Evolutionary conservation across 352 stramenopile genomes (phyloP).

Genomic region (Thraustotheca clavata): DNA sequence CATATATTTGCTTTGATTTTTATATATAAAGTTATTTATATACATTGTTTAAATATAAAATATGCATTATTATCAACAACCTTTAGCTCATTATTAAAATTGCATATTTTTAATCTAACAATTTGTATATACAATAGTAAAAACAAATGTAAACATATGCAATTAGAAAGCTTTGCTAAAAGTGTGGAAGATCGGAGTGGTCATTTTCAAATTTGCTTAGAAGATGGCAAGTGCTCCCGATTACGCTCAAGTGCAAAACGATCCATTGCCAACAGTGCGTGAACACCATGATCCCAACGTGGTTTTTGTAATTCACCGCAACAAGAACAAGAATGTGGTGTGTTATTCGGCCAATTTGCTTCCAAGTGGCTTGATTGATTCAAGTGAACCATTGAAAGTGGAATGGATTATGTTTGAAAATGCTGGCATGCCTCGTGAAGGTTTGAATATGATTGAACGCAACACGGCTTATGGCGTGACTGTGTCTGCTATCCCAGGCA

Average conservation of each 20-base stretch:
- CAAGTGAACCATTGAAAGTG: conserved; percentile 65
- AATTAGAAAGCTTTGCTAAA: too few species aligned
- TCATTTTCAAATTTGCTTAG: too few species aligned
- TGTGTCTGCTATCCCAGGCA: conserved; percentile 58
- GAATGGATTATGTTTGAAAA: conserved; percentile 90
- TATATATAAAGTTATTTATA: too few species aligned
- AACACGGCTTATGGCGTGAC: conserved; percentile 73
- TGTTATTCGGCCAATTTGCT: conserved; percentile 64
- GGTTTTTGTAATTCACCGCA: conserved; percentile 80
- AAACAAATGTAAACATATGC: too few species aligned
- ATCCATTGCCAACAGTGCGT: conserved; percentile 61
- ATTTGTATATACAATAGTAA: too few species aligned
- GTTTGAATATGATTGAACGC: conserved; percentile 82
- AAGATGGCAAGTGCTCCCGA: conserved; percentile 34
- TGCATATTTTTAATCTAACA: too few species aligned
- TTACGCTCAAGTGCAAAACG: conserved; percentile 84
- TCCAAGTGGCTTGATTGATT: conserved; percentile 54
- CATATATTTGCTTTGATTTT: too few species aligned
- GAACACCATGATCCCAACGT: conserved; percentile 70
- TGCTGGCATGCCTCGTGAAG: conserved; percentile 62
- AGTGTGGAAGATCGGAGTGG: too few species aligned
- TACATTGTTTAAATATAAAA: too few species aligned
- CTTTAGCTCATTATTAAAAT: too few species aligned
- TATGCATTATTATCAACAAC: too few species aligned
- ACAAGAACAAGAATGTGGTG: conserved; percentile 88